Evolutionary conservation across 805 yeast species (phyloP).

Genomic region (Brettanomyces nanus): DNA sequence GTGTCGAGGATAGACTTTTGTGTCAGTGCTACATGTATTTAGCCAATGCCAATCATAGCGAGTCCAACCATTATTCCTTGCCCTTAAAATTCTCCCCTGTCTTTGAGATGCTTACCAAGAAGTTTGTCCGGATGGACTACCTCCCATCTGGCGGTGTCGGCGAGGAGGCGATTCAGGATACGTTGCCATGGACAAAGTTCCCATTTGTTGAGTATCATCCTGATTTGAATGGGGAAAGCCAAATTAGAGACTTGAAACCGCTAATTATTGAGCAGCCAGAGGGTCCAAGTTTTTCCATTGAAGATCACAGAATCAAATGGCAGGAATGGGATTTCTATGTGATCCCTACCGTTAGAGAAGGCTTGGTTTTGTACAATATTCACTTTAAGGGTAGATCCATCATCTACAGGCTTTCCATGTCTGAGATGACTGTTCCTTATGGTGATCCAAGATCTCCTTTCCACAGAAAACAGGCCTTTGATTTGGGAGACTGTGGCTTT

Average conservation of each 20-base stretch:
- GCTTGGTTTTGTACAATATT: slow-evolving; percentile 66
- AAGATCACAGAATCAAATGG: slow-evolving; percentile 61
- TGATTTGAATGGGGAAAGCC: slow-evolving; percentile 48
- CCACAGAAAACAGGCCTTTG: slow-evolving; percentile 83
- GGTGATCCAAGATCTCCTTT: slow-evolving; percentile 80
- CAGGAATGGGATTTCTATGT: slow-evolving; percentile 80
- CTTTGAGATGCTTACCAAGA: slow-evolving; percentile 50
- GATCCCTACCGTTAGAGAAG: slow-evolving; percentile 67
- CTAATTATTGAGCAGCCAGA: slow-evolving; percentile 67
- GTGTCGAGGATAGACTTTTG: slow-evolving; percentile 51
- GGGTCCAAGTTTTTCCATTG: slow-evolving; percentile 61
- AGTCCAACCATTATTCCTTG: slow-evolving; percentile 67
- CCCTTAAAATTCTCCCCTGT: slow-evolving; percentile 72
- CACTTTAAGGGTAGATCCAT: slow-evolving; percentile 69
- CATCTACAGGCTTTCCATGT: slow-evolving; percentile 62
- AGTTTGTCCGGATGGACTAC: slow-evolving; percentile 65
- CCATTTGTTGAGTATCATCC: slow-evolving; percentile 67
- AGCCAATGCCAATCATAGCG: slow-evolving; percentile 54
- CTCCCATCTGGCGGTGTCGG: slow-evolving; percentile 72
- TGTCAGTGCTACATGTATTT: slow-evolving; percentile 72
- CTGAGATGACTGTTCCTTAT: slow-evolving; percentile 85
- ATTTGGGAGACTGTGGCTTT: slow-evolving; percentile 79
- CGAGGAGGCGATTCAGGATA: slow-evolving; percentile 39
- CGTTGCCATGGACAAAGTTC: slow-evolving; percentile 50
- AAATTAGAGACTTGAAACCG: slow-evolving; percentile 56